A percentile compares a stretch with the other conserved stretches of the same genome.
These are phyloP conservation scores for Lomentospora prolificans DNA, from an alignment of 2,329 filamentous ascomycete genomes.

Conservation along the genomic window DNA sequence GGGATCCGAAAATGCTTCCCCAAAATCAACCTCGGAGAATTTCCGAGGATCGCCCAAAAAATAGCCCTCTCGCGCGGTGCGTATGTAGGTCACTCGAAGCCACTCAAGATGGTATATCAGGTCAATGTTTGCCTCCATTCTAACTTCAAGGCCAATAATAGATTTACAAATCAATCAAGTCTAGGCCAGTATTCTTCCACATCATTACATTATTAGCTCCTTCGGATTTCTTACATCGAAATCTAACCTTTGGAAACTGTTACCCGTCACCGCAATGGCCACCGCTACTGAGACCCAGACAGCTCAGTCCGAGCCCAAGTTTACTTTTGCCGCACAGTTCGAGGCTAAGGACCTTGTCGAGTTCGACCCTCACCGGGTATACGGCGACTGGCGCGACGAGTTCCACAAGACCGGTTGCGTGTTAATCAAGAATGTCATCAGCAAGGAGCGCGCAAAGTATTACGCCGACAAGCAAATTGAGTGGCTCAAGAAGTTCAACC, in stretches of 20 bases:
- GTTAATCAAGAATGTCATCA: slow-evolving; percentile 29
- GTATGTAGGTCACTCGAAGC: not conserved
- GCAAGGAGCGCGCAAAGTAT: slow-evolving; percentile 24
- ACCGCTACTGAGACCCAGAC: slow-evolving; percentile 10
- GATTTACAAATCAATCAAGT: too few relatives aligned
- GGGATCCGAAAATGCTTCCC: not conserved
- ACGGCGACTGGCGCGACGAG: slow-evolving; percentile 34
- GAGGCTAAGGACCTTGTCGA: slow-evolving; percentile 17
- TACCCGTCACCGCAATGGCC: not conserved
- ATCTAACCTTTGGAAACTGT: not conserved
- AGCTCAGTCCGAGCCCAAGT: slow-evolving; percentile 4
- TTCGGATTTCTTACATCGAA: too few relatives aligned
- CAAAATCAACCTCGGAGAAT: not conserved
- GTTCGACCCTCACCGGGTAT: slow-evolving; percentile 13
- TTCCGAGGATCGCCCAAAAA: not conserved
- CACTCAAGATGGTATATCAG: not conserved
- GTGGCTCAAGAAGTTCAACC: slow-evolving; percentile 30
- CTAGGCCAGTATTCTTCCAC: too few relatives aligned
- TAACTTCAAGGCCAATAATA: too few relatives aligned
- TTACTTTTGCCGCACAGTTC: slow-evolving; percentile 14
- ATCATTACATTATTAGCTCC: too few relatives aligned
- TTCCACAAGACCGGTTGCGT: slow-evolving; percentile 29
- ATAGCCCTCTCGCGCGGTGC: not conserved
- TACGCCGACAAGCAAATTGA: slow-evolving; percentile 28
- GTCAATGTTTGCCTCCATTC: too few relatives aligned